Evolutionary conservation across 768 basidiomycete genomes (phyloP), one percentile per base, ranked within the genome.

Genomic region (Tylopilus rubrobrunneus): DNA sequence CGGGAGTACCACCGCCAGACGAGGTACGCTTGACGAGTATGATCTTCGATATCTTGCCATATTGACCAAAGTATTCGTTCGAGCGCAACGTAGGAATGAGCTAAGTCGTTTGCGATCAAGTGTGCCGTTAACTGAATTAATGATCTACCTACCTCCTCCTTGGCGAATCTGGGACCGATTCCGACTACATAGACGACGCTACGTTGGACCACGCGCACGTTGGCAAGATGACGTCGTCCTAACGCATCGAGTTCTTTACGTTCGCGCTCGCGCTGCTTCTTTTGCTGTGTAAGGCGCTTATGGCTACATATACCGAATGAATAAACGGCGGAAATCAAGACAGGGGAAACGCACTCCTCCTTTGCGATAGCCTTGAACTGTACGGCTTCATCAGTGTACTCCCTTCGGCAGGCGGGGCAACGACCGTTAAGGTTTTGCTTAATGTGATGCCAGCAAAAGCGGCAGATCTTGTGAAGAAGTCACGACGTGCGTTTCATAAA

Each of bases 381-480:
- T 33, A 97, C 87, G 40, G 85, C 80, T 52, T 97, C 91, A 60
- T 98, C 93, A 9, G 90, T 88, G 67, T 98, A 98, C 52, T 89
- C 81, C 59, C 95, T 79, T 64, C 97, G 80, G 74, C 97, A 99
- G 19, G 97, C 97, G 37, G 97, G 97, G 70, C 97, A 99, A 47
- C 92, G 86, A 58, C 93, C 87, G 70, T 98, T 98, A 56, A 96
- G 78, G 74, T 97, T 92, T 73, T 91, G 85, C 75, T 90, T 88
- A 79, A 97, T 96, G 74, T 98, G 94, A 73, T 99, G 92, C 85
- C 94, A 98, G 72, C 97, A 99, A 76, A 99, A 99, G 52, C 93
- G 88, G 71, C 97, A 99, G 61, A 99, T 92, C 97, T 99, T 59
- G 45, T 40, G 49, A n/a, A 49, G 55, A 56, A 50, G 46, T 53